A percentile compares a stretch with the other conserved stretches of the same genome.
Conservation (phyloP, 2,329 filamentous ascomycete species). For the Neopestalotiopsis rosae region DNA sequence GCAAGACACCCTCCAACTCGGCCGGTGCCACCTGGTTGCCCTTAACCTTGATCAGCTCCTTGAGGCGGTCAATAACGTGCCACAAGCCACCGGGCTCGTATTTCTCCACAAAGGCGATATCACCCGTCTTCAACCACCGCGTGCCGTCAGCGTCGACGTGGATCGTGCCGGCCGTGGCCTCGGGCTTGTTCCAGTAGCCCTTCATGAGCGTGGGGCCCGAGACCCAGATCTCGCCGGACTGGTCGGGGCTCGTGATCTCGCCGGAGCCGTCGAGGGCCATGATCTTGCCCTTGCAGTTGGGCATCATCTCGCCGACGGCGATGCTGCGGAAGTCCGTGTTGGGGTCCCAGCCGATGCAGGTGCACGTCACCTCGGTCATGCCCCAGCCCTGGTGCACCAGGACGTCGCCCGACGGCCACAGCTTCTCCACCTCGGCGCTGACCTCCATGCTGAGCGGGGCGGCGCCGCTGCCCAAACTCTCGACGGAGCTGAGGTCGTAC, state of each 20-base stretch:
- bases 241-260: conserved; percentile 54
- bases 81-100: conserved; percentile 56
- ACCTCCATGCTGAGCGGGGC: conserved; percentile 69
- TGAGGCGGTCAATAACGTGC: conserved; percentile 76
- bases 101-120: conserved; percentile 70
- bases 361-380: conserved; percentile 85
- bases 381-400: conserved; percentile 75
- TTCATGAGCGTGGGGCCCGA: conserved; percentile 75
- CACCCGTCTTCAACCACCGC: conserved; percentile 77
- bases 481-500: conserved; percentile 72
- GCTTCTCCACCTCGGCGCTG: conserved; percentile 60
- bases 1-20: conserved; percentile 54
- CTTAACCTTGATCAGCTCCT: conserved; percentile 70
- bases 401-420: conserved; percentile 50
- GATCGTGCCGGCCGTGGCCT: conserved; percentile 67
- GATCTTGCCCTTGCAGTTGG: conserved; percentile 74
- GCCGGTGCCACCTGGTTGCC: conserved; percentile 65
- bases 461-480: conserved; percentile 66
- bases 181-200: conserved; percentile 76
- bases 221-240: conserved; percentile 76
- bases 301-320: conserved; percentile 69
- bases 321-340: conserved; percentile 41
- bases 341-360: conserved; percentile 69
- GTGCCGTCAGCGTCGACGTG: conserved; percentile 51
- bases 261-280: conserved; percentile 60